These are phyloP conservation scores for Daldinia childiae DNA, from an alignment of 495 filamentous ascomycete species.

Conservation along the genomic window DNA sequence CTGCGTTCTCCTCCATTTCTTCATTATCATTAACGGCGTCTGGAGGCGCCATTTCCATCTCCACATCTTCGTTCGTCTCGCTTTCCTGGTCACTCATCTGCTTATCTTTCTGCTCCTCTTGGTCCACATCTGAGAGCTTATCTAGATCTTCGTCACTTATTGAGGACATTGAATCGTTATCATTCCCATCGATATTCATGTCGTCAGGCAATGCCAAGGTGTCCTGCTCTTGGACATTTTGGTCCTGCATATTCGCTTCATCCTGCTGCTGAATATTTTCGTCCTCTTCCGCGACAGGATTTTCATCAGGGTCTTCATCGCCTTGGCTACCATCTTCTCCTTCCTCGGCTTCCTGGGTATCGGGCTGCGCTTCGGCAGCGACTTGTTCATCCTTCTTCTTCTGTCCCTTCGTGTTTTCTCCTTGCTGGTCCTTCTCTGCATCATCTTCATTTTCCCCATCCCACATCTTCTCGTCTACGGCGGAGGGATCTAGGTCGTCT, in stretches of 20 bases:
- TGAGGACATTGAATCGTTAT: conserved; percentile 58
- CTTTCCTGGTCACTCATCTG: conserved; percentile 44
- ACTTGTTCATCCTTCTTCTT: conserved; percentile 70
- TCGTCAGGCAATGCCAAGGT: conserved; percentile 73
- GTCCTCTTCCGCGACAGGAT: conserved; percentile 70
- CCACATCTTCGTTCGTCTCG: conserved; percentile 41
- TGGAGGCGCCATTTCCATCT: conserved; percentile 40
- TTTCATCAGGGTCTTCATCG: conserved; percentile 61
- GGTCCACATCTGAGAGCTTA: conserved; percentile 62
- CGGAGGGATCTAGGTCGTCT: conserved; percentile 84
- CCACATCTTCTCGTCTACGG: conserved; percentile 98
- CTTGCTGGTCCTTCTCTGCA: conserved; percentile 82
- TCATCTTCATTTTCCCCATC: conserved; percentile 81
- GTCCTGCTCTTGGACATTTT: conserved; percentile 70
- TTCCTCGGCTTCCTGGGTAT: conserved; percentile 62
- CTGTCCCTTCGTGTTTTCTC: conserved; percentile 72
- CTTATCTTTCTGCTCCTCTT: conserved; percentile 52
- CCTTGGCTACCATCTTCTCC: conserved; percentile 60
- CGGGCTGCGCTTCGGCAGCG: conserved; percentile 68
- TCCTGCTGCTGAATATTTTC: conserved; percentile 78
- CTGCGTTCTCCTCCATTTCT: conserved; percentile 42
- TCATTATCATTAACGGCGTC: conserved; percentile 44
- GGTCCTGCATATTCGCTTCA: conserved; percentile 69
- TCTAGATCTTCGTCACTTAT: conserved; percentile 65
- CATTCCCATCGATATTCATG: conserved; percentile 71